Conservation (phyloP, 169 alveolate genomes). For the Plasmodium billcollinsi region DNA sequence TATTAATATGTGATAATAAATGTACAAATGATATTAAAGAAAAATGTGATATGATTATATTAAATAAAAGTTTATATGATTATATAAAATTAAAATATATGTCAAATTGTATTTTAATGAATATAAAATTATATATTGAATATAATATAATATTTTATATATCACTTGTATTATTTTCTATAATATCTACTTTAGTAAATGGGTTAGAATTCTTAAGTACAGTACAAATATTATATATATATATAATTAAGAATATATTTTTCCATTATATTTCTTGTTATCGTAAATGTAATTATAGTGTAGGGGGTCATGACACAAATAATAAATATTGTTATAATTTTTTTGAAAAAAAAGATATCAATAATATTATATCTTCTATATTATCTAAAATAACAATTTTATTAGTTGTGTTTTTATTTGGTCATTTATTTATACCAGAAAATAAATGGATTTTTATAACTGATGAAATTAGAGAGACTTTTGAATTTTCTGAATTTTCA, state of each 20-base stretch:
- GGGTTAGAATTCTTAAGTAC: conserved; percentile 57
- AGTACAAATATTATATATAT: conserved; percentile 52
- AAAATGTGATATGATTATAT: conserved; percentile 50
- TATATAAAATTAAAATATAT: conserved; percentile 49
- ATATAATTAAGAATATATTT: conserved; percentile 37
- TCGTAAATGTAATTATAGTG: conserved; percentile 38
- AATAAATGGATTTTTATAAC: conserved; percentile 33
- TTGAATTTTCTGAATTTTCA: conserved; percentile 58
- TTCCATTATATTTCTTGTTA: conserved; percentile 67
- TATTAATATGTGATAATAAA: conserved; percentile 48
- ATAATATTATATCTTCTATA: conserved; percentile 34
- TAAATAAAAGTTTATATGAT: conserved; percentile 54
- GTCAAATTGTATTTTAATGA: conserved; percentile 42
- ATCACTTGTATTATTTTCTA: conserved; percentile 33
- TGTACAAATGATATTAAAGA: conserved; percentile 38
- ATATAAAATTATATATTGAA: conserved; percentile 42
- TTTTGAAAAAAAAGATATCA: conserved; percentile 40
- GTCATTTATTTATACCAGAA: conserved; percentile 72
- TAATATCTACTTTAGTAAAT: conserved; percentile 43
- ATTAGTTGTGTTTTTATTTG: conserved; percentile 44
- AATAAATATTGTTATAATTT: conserved; percentile 18
- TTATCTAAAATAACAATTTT: conserved; percentile 31
- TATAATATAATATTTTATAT: conserved; percentile 46
- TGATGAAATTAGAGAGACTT: conserved; percentile 16
- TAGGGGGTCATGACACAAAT: conserved; percentile 11